A percentile compares a stretch with the other conserved stretches of the same genome.
phyloP scores from a whole-genome alignment of 192 early-diverging fungal genomes.

The Oehlia diaphana region DNA sequence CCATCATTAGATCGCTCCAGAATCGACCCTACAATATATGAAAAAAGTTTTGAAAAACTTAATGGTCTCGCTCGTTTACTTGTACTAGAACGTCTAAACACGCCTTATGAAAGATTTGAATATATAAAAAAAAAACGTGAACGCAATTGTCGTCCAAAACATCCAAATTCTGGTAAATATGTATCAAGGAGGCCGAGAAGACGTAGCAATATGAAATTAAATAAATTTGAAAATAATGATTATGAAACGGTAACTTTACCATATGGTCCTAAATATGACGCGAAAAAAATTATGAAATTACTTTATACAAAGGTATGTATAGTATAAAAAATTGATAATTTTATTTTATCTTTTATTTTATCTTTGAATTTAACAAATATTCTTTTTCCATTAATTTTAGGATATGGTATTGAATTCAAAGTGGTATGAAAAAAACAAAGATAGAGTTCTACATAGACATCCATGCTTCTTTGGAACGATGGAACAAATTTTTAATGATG shows the following conservation, averaged over 20 bases:
- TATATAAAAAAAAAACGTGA: no score
- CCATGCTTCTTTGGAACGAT: conserved; percentile 21
- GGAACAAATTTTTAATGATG: conserved; percentile 14
- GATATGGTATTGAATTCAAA: conserved; percentile 15
- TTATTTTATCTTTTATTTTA: neutral
- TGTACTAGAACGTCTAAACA: neutral
- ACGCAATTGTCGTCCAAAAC: neutral
- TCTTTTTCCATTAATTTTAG: neutral
- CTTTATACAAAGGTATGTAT: conserved; percentile 7
- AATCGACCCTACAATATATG: conserved; percentile 16
- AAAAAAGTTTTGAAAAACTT: conserved; percentile 16
- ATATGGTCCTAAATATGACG: conserved; percentile 7
- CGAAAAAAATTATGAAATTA: neutral
- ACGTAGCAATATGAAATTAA: neutral
- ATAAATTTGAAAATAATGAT: conserved; percentile 19
- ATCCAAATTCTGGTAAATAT: neutral
- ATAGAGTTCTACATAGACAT: conserved; percentile 1
- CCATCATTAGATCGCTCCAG: neutral
- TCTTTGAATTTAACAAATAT: neutral
- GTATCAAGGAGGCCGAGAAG: neutral
- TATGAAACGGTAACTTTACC: conserved; percentile 14
- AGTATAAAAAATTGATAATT: no score
- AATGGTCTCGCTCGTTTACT: conserved; percentile 12
- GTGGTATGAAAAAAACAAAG: neutral
- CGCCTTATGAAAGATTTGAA: no score